These are phyloP conservation scores for Chimonanthus salicifolius DNA, from an alignment of 164 flowering plant species.

Conservation along the genomic window DNA sequence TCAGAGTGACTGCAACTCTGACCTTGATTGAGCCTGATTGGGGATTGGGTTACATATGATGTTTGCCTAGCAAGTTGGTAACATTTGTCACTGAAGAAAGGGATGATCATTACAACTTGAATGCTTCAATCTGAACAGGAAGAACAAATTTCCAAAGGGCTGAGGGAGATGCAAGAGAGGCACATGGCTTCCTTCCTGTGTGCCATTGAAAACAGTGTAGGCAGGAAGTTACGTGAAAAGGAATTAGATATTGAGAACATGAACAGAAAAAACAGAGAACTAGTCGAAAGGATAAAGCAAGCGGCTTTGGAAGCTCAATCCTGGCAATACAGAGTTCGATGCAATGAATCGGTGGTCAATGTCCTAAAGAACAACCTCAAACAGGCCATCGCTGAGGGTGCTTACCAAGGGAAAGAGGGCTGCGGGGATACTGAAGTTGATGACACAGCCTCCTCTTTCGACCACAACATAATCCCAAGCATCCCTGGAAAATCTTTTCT, in stretches of 20 bases:
- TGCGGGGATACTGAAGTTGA: constrained; percentile 78
- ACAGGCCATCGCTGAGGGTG: constrained; percentile 64
- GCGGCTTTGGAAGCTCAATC: constrained; percentile 63
- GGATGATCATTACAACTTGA: background rate
- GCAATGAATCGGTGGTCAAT: constrained; percentile 65
- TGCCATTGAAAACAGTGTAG: constrained; percentile 52
- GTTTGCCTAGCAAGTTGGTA: background rate
- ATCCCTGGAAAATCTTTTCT: constrained; percentile 19
- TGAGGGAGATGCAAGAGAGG: constrained; percentile 63
- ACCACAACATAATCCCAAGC: constrained; percentile 29
- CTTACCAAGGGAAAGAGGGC: constrained; percentile 69
- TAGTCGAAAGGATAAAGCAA: constrained; percentile 68
- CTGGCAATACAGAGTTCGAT: constrained; percentile 70
- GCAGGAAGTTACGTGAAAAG: constrained; percentile 55
- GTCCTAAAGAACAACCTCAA: constrained; percentile 59
- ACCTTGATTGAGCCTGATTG: too few species aligned
- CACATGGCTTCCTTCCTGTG: constrained; percentile 53
- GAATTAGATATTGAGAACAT: constrained; percentile 59
- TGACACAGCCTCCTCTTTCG: constrained; percentile 65
- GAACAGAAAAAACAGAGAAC: constrained; percentile 65
- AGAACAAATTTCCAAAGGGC: constrained; percentile 58
- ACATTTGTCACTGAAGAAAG: background rate
- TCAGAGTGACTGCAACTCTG: too few species aligned
- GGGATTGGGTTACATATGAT: background rate
- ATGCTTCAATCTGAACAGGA: constrained; percentile 41